These are phyloP conservation scores for Durusdinium trenchii DNA, from an alignment of 73 alveolate genomes.

Conservation along the genomic window DNA sequence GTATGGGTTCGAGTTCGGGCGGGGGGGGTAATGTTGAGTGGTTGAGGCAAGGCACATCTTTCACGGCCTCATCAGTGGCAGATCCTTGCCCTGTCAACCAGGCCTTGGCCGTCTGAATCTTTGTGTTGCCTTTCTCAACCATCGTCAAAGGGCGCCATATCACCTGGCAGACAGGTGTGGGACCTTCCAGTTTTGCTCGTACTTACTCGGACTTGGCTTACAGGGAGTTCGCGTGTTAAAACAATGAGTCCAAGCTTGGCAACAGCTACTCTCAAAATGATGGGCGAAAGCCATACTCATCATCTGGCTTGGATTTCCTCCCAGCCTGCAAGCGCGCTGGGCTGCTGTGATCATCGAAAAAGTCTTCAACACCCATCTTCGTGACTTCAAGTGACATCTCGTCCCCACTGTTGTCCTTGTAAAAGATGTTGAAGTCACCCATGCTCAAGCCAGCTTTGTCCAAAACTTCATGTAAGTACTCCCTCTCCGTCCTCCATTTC, in stretches of 20 bases:
- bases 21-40: no score
- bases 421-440: background rate
- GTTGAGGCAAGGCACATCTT: background rate
- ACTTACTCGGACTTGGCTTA: background rate
- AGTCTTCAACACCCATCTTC: background rate
- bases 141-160: slow-evolving; percentile 1
- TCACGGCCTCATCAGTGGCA: slow-evolving; percentile 55
- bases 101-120: background rate
- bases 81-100: slow-evolving; percentile 36
- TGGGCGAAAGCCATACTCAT: background rate
- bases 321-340: background rate
- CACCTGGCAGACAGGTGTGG: background rate
- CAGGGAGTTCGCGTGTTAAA: background rate
- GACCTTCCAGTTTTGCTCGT: background rate
- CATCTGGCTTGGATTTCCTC: background rate
- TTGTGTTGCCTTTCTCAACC: background rate
- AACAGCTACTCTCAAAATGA: background rate
- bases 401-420: background rate
- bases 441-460: background rate
- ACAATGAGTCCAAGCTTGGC: background rate
- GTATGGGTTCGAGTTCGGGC: no score
- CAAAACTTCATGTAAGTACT: background rate
- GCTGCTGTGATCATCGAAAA: background rate
- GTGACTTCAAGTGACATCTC: background rate
- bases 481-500: background rate